Base-by-base conservation (phyloP, 1,284 basidiomycete species). In the Cutaneotrichosporon cyanovorans region DNA sequence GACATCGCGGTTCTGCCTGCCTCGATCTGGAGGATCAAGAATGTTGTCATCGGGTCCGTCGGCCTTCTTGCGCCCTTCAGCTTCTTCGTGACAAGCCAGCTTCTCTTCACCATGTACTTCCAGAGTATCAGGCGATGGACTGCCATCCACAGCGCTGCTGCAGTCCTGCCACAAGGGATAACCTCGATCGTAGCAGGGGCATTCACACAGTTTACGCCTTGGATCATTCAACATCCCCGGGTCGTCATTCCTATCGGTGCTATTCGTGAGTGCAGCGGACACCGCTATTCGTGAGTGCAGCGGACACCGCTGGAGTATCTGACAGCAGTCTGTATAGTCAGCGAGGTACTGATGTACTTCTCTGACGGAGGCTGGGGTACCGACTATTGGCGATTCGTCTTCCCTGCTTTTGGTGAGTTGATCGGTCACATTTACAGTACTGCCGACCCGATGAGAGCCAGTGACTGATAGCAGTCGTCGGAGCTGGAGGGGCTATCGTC, bases 121-220 rank as follows among this genome's bases (percentile, higher is more conserved):
- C 61, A 63, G 39, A 34, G 44, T 8, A 49, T 48, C 20, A 33
- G 52, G 16, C 38, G 51, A 9, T 63, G 59, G 59, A 37, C n/a
- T 4, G 53, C 60, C 2, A 23, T 66, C 37, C 59, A 63, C 38
- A 60, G 60, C 32, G 63, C 65, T 6, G 66, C 58, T 21, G 62
- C 62, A 6, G 56, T 65, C 15, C 40, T 68, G 1, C 66, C 66
- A 9, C 66, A 68, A 42, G 66, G 66, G 25, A 53, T 68, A 23
- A 50, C 56, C 12, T 59, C 47, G 19, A 38, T 68, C 1, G 19
- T 66, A 16, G 33, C 59, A 23, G 66, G 66, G 18, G 62, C 52
- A 18, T 5, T 54, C 6, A 45, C 56, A 4, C 60, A 63, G 40
- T 40, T 42, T 30, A 28, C 60, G 15, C 25, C 25, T 28, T 7